These are phyloP conservation scores for Clonostachys chloroleuca DNA, from an alignment of 2,329 filamentous ascomycete genomes.

Conservation along the genomic window DNA sequence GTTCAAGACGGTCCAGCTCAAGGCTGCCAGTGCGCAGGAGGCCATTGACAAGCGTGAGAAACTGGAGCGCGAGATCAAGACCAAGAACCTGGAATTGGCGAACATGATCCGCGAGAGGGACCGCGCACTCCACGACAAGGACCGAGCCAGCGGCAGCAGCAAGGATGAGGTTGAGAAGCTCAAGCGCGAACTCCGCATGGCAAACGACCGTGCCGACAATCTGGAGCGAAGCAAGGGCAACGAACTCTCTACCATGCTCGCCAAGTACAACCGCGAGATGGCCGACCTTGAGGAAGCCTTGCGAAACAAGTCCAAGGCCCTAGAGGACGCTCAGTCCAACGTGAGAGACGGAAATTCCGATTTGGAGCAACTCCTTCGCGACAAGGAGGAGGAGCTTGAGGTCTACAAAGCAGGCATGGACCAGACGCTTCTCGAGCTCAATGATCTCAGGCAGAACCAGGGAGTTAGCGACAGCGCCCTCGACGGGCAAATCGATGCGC, in stretches of 20 bases:
- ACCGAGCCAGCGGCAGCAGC: slow-evolving; percentile 78
- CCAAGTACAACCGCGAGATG: slow-evolving; percentile 97
- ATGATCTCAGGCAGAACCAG: slow-evolving; percentile 75
- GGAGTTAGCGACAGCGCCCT: slow-evolving; percentile 74
- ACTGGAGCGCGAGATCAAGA: slow-evolving; percentile 95
- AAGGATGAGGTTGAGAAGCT: slow-evolving; percentile 94
- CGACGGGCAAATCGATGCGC: slow-evolving; percentile 85
- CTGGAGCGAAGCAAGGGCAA: slow-evolving; percentile 90
- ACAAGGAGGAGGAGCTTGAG: slow-evolving; percentile 97
- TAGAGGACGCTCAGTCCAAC: slow-evolving; percentile 79
- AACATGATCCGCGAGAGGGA: slow-evolving; percentile 98
- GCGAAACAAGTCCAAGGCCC: slow-evolving; percentile 76
- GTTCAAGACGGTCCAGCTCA: slow-evolving; percentile 93
- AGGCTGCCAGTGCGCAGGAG: slow-evolving; percentile 94
- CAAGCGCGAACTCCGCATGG: slow-evolving; percentile 88
- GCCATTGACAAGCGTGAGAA: slow-evolving; percentile 93
- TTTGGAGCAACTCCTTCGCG: slow-evolving; percentile 77
- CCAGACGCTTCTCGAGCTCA: slow-evolving; percentile 86
- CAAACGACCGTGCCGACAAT: slow-evolving; percentile 87
- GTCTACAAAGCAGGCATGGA: slow-evolving; percentile 99
- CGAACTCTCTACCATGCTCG: slow-evolving; percentile 88
- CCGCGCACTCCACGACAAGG: slow-evolving; percentile 87
- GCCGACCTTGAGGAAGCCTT: slow-evolving; percentile 92
- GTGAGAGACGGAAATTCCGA: slow-evolving; percentile 79
- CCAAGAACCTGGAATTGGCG: slow-evolving; percentile 96